Conservation (phyloP, 257 asterid genomes). For the Schizonepeta tenuifolia region DNA sequence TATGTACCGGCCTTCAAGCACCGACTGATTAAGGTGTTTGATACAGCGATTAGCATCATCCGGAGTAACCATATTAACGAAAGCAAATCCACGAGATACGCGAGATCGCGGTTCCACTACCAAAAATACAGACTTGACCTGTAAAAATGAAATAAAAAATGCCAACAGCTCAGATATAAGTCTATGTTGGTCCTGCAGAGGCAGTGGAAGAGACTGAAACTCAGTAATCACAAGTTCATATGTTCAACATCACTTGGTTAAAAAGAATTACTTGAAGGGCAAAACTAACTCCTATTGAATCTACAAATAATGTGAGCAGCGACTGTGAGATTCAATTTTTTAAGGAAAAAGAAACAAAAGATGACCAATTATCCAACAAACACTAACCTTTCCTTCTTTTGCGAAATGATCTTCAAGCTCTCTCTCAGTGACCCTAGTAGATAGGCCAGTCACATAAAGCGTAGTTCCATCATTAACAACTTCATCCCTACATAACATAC, state of each 20-base stretch:
- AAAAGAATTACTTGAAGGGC: not conserved
- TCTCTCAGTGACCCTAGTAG: slow-evolving; percentile 92
- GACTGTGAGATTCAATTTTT: not conserved
- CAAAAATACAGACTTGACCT: slow-evolving; percentile 86
- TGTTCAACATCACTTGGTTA: not conserved
- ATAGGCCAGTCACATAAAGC: slow-evolving; percentile 94
- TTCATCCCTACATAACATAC: slow-evolving; percentile 46
- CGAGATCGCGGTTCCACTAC: slow-evolving; percentile 96
- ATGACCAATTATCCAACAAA: slow-evolving; percentile 1
- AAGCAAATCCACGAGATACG: slow-evolving; percentile 95
- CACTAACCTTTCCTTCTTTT: slow-evolving; percentile 90
- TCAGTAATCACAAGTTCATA: slow-evolving; percentile 16
- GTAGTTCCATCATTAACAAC: slow-evolving; percentile 73
- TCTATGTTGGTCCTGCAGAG: not conserved
- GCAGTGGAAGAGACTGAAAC: slow-evolving; percentile 7
- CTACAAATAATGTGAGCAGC: not conserved
- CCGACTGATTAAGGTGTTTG: slow-evolving; percentile 91
- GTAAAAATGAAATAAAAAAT: slow-evolving; percentile 15
- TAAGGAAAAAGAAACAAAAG: not conserved
- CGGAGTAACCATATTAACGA: slow-evolving; percentile 73
- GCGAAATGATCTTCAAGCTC: slow-evolving; percentile 98
- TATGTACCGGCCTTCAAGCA: slow-evolving; percentile 91
- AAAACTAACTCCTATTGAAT: not conserved
- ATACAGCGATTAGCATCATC: slow-evolving; percentile 93
- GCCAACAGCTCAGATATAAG: slow-evolving; percentile 23